A percentile compares a stretch with the other conserved stretches of the same genome.
Evolutionary conservation across 352 stramenopile genomes (phyloP).

Genomic region (Globisporangium alternatum): DNA sequence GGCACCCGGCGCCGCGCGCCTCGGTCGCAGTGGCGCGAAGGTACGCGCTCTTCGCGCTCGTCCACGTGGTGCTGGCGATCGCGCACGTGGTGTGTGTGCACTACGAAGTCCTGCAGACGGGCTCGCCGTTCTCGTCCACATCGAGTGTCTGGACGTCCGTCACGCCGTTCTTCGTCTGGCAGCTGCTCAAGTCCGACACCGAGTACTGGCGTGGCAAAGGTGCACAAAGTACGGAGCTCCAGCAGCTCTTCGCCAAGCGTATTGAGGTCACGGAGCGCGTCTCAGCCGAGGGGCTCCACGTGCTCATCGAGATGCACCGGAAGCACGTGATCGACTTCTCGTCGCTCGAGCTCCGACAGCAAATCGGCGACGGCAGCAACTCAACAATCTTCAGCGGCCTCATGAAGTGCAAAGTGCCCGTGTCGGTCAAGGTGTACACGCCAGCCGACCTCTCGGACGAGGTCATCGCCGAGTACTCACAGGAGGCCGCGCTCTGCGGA

Average conservation of each 20-base stretch:
- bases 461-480: conserved; percentile 50
- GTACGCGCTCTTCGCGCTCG: conserved; percentile 44
- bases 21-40: conserved; percentile 24
- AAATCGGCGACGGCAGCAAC: conserved; percentile 46
- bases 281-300: conserved; percentile 57
- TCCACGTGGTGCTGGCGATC: conserved; percentile 40
- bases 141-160: conserved; percentile 46
- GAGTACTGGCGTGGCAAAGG: conserved; percentile 61
- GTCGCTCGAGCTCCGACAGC: conserved; percentile 48
- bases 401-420: conserved; percentile 38
- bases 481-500: conserved; percentile 54
- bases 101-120: conserved; percentile 35
- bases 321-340: conserved; percentile 75
- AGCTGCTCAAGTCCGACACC: conserved; percentile 52
- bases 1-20: conserved; percentile 30
- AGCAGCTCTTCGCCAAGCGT: conserved; percentile 39
- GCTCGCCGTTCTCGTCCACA: conserved; percentile 52
- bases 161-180: conserved; percentile 55
- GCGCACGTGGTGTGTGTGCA: conserved; percentile 46
- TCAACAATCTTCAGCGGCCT: conserved; percentile 49
- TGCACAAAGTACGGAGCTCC: conserved; percentile 33
- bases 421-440: conserved; percentile 73
- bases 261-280: conserved; percentile 45
- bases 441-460: conserved; percentile 54
- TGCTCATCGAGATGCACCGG: conserved; percentile 71